Base-by-base conservation (phyloP, 176 grass and related monocot species). In the Canna indica region DNA sequence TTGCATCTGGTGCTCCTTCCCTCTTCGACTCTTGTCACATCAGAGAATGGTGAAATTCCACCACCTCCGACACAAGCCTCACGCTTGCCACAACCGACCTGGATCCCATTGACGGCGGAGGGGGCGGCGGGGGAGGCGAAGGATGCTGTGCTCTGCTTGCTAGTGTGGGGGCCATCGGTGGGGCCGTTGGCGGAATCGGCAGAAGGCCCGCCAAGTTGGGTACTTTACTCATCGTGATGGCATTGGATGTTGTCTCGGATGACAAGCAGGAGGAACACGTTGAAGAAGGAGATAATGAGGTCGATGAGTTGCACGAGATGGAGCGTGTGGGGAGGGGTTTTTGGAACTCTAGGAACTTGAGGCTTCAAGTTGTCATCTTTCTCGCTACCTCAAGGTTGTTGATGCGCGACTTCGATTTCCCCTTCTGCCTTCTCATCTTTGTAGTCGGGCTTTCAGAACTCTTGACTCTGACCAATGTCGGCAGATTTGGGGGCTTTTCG, bases 21-120 rank as follows among this genome's bases (percentile, higher is more conserved):
- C 78, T 67, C 68, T 73, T 91, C 2, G 91, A 88, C 25, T 91
- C 88, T 56, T 88, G 69, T 58, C 88, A 79, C 91, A 91, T 96
- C 28, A 96, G 17, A 1, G 91, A 96, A 64, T 96, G 91, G 83
- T 96, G 91, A 78, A 96, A 96, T 74, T 96, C 91, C 7, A 91
- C 91, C 59, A 96, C 91, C 74, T 96, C 91, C 0, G 91, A 88
- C 34, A 76, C 85, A 33, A 88, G 81, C 82, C 78, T n/a, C n/a
- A n/a, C n/a, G n/a, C n/a, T n/a, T n/a, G n/a, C n/a, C n/a, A n/a
- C n/a, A n/a, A n/a, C n/a, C n/a, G n/a, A n/a, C n/a, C n/a, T n/a
- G n/a, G n/a, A n/a, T n/a, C n/a, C n/a, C n/a, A n/a, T n/a, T n/a
- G n/a, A n/a, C n/a, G n/a, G n/a, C n/a, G n/a, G n/a, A n/a, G n/a